A percentile compares a stretch with the other conserved stretches of the same genome.
Conservation (phyloP, 768 basidiomycete genomes). For the Mycena sanguinolenta region DNA sequence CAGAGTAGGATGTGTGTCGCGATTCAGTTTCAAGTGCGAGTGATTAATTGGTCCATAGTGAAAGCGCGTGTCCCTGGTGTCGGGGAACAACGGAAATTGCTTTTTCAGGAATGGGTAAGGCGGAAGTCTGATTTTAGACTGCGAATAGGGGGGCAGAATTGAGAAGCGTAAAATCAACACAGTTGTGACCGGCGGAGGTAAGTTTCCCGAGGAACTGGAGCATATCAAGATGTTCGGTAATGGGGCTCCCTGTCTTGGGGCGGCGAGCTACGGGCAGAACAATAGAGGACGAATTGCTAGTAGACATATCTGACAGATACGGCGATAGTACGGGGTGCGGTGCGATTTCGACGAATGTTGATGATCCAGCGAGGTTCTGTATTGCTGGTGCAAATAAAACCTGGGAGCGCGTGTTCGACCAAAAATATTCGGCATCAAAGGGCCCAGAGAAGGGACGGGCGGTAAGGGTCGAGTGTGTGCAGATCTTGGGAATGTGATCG, state of each 20-base stretch:
- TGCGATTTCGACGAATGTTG: conserved; percentile 47
- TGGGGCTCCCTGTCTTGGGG: conserved; percentile 34
- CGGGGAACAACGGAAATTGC: conserved; percentile 38
- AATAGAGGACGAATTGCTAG: neutral
- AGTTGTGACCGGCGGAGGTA: conserved; percentile 40
- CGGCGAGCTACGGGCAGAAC: conserved; percentile 35
- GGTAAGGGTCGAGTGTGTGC: conserved; percentile 54
- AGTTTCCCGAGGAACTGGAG: conserved; percentile 44
- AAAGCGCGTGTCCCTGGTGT: conserved; percentile 24
- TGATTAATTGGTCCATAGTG: conserved; percentile 38
- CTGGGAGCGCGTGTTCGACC: conserved; percentile 46
- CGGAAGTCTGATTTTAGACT: neutral
- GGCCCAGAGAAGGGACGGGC: conserved; percentile 34
- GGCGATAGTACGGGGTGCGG: conserved; percentile 50
- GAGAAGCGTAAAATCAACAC: conserved; percentile 45
- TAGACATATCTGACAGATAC: conserved; percentile 40
- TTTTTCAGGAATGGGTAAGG: conserved; percentile 49
- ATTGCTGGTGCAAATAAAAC: conserved; percentile 49
- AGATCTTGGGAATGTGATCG: conserved; percentile 41
- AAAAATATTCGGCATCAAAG: conserved; percentile 49
- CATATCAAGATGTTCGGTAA: conserved; percentile 34
- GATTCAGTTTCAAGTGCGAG: conserved; percentile 17
- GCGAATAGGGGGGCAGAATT: conserved; percentile 32
- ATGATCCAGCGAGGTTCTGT: conserved; percentile 22
- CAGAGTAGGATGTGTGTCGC: conserved; percentile 53